These are phyloP conservation scores for Lasiosphaeriaceae sp. DNA, from an alignment of 495 filamentous ascomycete genomes.

Conservation along the genomic window DNA sequence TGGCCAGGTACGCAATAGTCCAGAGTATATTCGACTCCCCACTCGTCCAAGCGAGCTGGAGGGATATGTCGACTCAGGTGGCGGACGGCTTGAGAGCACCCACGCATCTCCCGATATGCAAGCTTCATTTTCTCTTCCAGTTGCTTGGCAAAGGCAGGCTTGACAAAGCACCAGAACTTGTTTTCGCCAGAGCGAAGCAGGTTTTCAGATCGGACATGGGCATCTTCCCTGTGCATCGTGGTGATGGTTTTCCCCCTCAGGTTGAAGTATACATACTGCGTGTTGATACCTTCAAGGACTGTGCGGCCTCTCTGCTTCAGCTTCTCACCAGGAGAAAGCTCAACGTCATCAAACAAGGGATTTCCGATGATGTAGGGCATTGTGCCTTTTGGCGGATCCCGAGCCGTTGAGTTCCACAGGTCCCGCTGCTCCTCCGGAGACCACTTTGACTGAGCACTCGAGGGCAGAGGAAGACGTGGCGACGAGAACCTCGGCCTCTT, in stretches of 20 bases:
- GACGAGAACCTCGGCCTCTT: slow-evolving; percentile 17
- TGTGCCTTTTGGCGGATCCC: slow-evolving; percentile 21
- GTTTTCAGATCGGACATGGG: slow-evolving; percentile 32
- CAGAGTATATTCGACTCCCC: slow-evolving; percentile 33
- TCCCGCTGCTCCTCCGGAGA: slow-evolving; percentile 22
- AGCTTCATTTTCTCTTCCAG: slow-evolving; percentile 23
- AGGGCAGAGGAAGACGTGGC: slow-evolving; percentile 23
- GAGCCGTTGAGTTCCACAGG: slow-evolving; percentile 28
- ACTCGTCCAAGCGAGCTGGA: slow-evolving; percentile 24
- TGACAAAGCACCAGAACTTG: slow-evolving; percentile 35
- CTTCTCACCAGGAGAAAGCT: slow-evolving; percentile 30
- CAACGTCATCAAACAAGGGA: slow-evolving; percentile 29
- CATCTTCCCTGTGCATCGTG: slow-evolving; percentile 33
- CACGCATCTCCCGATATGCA: slow-evolving; percentile 26
- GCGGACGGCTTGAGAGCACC: slow-evolving; percentile 29
- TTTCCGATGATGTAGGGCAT: slow-evolving; percentile 32
- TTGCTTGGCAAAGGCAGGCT: slow-evolving; percentile 20
- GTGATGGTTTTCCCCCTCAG: slow-evolving; percentile 30
- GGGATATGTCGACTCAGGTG: slow-evolving; percentile 32
- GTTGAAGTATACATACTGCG: slow-evolving; percentile 35
- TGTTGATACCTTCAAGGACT: slow-evolving; percentile 29
- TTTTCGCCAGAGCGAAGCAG: slow-evolving; percentile 29
- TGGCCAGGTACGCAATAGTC: slow-evolving; percentile 32
- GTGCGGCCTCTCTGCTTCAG: slow-evolving; percentile 23
- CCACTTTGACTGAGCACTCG: slow-evolving; percentile 20